Base-by-base conservation (phyloP, 352 stramenopile genomes). In the Phytophthora colocasiae region DNA sequence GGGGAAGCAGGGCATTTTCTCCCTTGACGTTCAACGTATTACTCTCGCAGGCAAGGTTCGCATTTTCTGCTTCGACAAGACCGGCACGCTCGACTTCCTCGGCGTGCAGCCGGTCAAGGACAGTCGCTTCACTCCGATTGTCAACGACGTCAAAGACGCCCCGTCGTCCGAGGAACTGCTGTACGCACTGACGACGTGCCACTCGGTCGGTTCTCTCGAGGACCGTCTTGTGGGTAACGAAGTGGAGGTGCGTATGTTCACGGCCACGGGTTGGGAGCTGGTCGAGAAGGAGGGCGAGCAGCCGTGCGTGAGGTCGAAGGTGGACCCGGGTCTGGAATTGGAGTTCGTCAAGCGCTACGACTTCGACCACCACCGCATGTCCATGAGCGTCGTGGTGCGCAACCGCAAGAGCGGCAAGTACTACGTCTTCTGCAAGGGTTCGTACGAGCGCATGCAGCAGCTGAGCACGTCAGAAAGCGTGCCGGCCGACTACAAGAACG, bases 41-140 rank as follows among this genome's bases (percentile, higher is more conserved):
- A 82, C 91, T 0, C 73, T 98, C 0, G 90, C 85, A 40, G 92
- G 92, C 15, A 98, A 97, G 68, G 89, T 97, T 6, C 86, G 81
- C 44, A 74, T 93, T 6, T 92, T 91, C 43, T 97, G 91, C 70
- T 98, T 98, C 69, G 92, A 98, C 78, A 98, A 98, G 68, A 98
- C 92, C 1, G 92, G 92, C 11, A 98, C 92, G n/a, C 81, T 98
- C 3, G 83, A 97, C 54, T 97, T 95, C 65, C 61, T 90, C 11
- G 61, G 72, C 10, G 74, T 56, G 12, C 49, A 56, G 22, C 49
- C 49, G 80, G 40, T 72, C 6, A 45, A 31, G 17, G 15, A 56
- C 49, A 36, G 11, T 40, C 38, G 67, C 47, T 46, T 59, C 51
- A 38, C 84, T 83, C 66, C 58, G 62, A 31, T 51, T 38, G 10